phyloP scores from a whole-genome alignment of 1,284 basidiomycete species.

The Ustilago shanxiensis region DNA sequence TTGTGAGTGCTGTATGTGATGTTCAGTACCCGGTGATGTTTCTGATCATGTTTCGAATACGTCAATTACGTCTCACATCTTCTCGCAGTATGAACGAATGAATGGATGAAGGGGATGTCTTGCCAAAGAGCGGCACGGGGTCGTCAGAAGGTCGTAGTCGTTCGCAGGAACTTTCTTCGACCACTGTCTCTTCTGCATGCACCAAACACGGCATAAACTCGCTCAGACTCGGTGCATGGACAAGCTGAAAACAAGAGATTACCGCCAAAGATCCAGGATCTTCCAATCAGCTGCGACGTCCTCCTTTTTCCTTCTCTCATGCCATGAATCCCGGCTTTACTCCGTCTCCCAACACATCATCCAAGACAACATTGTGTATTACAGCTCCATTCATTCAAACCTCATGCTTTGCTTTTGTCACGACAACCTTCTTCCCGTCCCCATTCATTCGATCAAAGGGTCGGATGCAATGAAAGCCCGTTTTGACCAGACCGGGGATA shows the following conservation, averaged over 20 bases:
- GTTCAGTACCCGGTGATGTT: neutral
- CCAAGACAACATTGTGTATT: neutral
- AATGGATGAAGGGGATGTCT: too few relatives aligned
- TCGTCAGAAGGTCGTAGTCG: too few relatives aligned
- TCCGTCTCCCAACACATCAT: neutral
- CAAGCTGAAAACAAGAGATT: neutral
- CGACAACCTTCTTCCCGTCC: neutral
- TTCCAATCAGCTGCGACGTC: slow-evolving; percentile 9
- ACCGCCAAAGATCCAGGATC: neutral
- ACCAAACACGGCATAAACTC: neutral
- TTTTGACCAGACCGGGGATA: too few relatives aligned
- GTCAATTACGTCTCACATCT: neutral
- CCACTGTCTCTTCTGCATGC: neutral
- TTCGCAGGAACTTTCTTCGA: too few relatives aligned
- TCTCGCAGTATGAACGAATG: neutral
- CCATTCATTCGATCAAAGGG: neutral
- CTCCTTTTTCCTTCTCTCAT: neutral
- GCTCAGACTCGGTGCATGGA: neutral
- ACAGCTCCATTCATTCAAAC: neutral
- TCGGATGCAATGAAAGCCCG: too few relatives aligned
- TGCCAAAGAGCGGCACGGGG: neutral
- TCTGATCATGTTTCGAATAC: neutral
- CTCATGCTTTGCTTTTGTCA: neutral
- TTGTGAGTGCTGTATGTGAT: too few relatives aligned
- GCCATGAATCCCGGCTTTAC: neutral